Conservation (phyloP, 345 rosid genomes). For the Gossypium herbaceum region DNA sequence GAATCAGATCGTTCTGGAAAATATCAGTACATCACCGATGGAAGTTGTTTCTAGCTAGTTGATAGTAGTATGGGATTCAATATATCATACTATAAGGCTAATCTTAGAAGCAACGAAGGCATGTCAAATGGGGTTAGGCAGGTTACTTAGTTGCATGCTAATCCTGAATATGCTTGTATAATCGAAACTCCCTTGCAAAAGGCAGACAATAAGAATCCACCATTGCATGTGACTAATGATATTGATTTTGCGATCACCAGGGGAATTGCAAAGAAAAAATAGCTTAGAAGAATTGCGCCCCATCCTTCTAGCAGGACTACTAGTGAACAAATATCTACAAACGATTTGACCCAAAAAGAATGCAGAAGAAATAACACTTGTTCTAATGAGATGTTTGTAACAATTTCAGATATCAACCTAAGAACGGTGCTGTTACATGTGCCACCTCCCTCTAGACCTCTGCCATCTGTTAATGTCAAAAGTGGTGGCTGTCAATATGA, state of each 20-base stretch:
- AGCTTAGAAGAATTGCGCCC: slow-evolving; percentile 40
- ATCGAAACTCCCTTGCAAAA: slow-evolving; percentile 40
- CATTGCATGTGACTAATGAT: slow-evolving; percentile 30
- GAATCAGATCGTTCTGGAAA: slow-evolving; percentile 54
- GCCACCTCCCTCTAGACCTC: slow-evolving; percentile 87
- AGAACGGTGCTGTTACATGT: slow-evolving; percentile 67
- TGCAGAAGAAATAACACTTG: slow-evolving; percentile 35
- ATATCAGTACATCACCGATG: slow-evolving; percentile 47
- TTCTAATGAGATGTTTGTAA: slow-evolving; percentile 50
- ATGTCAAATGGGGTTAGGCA: slow-evolving; percentile 46
- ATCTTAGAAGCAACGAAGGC: slow-evolving; percentile 31
- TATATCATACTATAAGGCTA: slow-evolving; percentile 65
- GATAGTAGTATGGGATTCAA: slow-evolving; percentile 58
- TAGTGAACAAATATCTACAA: slow-evolving; percentile 26
- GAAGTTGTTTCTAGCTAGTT: slow-evolving; percentile 51
- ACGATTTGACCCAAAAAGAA: slow-evolving; percentile 28
- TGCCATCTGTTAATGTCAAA: slow-evolving; percentile 43
- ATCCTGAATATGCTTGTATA: slow-evolving; percentile 52
- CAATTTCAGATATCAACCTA: slow-evolving; percentile 71
- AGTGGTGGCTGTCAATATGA: slow-evolving; percentile 36
- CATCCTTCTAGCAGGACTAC: slow-evolving; percentile 26
- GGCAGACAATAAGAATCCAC: slow-evolving; percentile 24
- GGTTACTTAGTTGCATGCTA: slow-evolving; percentile 37
- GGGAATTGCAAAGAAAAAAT: slow-evolving; percentile 29
- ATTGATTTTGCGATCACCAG: slow-evolving; percentile 28